phyloP scores from a whole-genome alignment of 805 yeast species.

The Metschnikowia lachancei region DNA sequence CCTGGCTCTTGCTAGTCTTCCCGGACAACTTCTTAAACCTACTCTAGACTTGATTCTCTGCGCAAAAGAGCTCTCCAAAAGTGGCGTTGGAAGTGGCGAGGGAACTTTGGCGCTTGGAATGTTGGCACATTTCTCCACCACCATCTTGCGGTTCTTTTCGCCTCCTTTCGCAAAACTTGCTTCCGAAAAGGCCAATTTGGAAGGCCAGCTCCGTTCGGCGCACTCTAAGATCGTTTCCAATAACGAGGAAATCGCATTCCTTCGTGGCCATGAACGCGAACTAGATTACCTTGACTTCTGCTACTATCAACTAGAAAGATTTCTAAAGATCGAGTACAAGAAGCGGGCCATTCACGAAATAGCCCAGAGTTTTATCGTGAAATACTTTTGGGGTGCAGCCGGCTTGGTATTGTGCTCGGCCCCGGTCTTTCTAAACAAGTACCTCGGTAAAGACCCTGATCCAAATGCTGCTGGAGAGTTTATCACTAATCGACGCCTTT shows the following conservation, averaged over 20 bases:
- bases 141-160: conserved; percentile 67
- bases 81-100: conserved; percentile 69
- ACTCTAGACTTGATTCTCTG: conserved; percentile 74
- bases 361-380: conserved; percentile 83
- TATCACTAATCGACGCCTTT: conserved; percentile 80
- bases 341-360: conserved; percentile 77
- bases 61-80: conserved; percentile 68
- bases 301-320: conserved; percentile 77
- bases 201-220: conserved; percentile 77
- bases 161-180: conserved; percentile 88
- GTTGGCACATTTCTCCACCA: conserved; percentile 77
- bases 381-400: conserved; percentile 94
- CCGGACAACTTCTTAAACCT: conserved; percentile 83
- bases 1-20: conserved; percentile 65
- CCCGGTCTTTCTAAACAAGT: conserved; percentile 72
- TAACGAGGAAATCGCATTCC: conserved; percentile 83
- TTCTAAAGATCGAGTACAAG: conserved; percentile 70
- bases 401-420: conserved; percentile 85
- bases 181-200: conserved; percentile 70
- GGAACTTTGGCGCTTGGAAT: conserved; percentile 76
- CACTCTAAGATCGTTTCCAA: conserved; percentile 79
- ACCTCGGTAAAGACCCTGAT: conserved; percentile 44
- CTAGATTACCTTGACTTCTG: conserved; percentile 71
- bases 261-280: conserved; percentile 79
- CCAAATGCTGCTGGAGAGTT: conserved; percentile 70